These are phyloP conservation scores for Lodderomyces metapsilosis DNA, from an alignment of 1,139 yeast species.

Conservation along the genomic window DNA sequence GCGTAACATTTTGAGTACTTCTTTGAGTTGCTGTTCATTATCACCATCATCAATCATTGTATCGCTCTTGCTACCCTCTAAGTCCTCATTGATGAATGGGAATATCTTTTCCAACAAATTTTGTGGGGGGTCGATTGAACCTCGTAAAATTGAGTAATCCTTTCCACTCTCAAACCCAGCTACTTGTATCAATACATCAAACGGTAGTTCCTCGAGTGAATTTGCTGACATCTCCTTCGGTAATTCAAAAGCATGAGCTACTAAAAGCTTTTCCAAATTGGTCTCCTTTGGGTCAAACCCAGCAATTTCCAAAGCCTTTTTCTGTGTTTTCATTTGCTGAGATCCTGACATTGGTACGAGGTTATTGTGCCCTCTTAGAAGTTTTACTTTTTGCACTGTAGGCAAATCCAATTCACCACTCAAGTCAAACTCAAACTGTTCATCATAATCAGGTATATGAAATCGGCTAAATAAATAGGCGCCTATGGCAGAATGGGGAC, in stretches of 20 bases:
- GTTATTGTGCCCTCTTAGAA: constrained; percentile 28
- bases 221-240: constrained; percentile 15
- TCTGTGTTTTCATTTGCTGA: constrained; percentile 30
- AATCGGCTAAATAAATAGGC: constrained; percentile 30
- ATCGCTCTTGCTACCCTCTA: too few species aligned
- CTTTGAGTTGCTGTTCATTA: constrained; percentile 14
- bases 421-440: constrained; percentile 21
- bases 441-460: constrained; percentile 31
- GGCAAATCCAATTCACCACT: constrained; percentile 2
- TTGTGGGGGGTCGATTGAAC: constrained; percentile 27
- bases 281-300: constrained; percentile 23
- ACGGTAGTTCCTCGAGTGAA: constrained; percentile 18
- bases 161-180: constrained; percentile 26
- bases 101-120: constrained; percentile 27
- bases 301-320: constrained; percentile 21
- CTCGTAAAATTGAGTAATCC: constrained; percentile 22
- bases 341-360: constrained; percentile 23
- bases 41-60: constrained; percentile 6
- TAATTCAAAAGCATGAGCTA: constrained; percentile 17
- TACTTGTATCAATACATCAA: constrained; percentile 17
- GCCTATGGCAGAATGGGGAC: constrained; percentile 31
- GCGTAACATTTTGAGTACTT: constrained; percentile 23
- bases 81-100: constrained; percentile 22
- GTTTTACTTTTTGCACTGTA: constrained; percentile 20
- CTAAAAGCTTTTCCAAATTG: constrained; percentile 21